phyloP scores from a whole-genome alignment of 116 monocot species.

The Papilionanthe hybrid region DNA sequence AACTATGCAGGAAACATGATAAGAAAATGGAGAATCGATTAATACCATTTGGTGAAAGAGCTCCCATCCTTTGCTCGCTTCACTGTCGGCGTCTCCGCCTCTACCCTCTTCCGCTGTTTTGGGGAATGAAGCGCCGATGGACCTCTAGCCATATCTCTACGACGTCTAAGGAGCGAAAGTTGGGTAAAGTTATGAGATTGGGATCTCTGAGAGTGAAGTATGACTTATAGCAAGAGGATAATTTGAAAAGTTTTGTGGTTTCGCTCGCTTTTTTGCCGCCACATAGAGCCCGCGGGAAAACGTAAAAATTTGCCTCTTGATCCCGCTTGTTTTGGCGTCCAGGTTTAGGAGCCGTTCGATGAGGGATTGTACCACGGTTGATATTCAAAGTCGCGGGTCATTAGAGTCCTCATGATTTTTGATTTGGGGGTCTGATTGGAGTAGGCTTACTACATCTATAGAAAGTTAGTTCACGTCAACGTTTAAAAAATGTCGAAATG shows the following conservation, averaged over 20 bases:
- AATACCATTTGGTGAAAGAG: conserved; percentile 72
- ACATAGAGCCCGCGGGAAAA: background rate
- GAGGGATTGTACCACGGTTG: background rate
- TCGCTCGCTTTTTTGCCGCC: conserved; percentile 6
- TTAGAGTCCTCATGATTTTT: too few relatives aligned
- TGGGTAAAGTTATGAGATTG: background rate
- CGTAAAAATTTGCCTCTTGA: background rate
- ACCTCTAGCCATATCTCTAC: conserved; percentile 41
- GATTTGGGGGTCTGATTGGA: too few relatives aligned
- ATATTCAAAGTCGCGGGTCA: too few relatives aligned
- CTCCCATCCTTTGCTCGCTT: conserved; percentile 84
- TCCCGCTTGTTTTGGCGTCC: background rate
- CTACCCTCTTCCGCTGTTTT: conserved; percentile 61
- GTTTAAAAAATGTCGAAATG: too few relatives aligned
- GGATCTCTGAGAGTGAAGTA: background rate
- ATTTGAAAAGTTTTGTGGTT: background rate
- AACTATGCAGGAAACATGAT: background rate
- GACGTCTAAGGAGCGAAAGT: background rate
- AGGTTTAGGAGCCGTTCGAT: background rate
- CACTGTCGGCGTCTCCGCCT: conserved; percentile 40
- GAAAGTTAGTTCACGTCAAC: too few relatives aligned
- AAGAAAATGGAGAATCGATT: background rate
- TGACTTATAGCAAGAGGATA: background rate
- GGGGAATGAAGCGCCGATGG: conserved; percentile 39
- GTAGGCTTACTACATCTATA: too few relatives aligned